Conservation (phyloP, 805 yeast species). For the Metschnikowia dekortorum region DNA sequence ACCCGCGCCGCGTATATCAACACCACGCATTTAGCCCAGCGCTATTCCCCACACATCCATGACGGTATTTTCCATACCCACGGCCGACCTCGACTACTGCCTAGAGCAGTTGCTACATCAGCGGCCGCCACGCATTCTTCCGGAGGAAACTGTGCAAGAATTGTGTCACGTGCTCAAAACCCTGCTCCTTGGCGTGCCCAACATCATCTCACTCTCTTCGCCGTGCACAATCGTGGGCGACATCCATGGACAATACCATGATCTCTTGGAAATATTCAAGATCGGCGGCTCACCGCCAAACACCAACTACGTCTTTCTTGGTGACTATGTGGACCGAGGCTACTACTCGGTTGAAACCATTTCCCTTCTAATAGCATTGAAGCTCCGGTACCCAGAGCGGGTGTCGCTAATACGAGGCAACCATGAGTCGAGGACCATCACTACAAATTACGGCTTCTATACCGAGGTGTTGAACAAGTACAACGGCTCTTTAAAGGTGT, state of each 20-base stretch:
- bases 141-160: slow-evolving; percentile 37
- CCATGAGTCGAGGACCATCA: slow-evolving; percentile 94
- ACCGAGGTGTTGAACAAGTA: slow-evolving; percentile 91
- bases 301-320: slow-evolving; percentile 88
- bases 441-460: slow-evolving; percentile 95
- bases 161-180: slow-evolving; percentile 63
- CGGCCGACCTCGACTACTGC: slow-evolving; percentile 39
- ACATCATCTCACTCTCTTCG: slow-evolving; percentile 75
- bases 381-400: slow-evolving; percentile 81
- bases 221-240: slow-evolving; percentile 98
- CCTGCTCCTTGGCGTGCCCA: slow-evolving; percentile 71
- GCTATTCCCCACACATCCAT: slow-evolving; percentile 12
- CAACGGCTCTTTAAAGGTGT: slow-evolving; percentile 65
- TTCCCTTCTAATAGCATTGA: slow-evolving; percentile 71
- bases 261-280: slow-evolving; percentile 82
- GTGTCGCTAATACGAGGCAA: slow-evolving; percentile 86
- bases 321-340: slow-evolving; percentile 96
- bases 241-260: slow-evolving; percentile 96
- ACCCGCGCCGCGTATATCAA: slow-evolving; percentile 2
- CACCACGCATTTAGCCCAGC: background rate
- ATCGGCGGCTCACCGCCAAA: slow-evolving; percentile 93
- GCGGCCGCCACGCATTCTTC: slow-evolving; percentile 40
- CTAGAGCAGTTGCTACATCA: slow-evolving; percentile 38
- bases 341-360: slow-evolving; percentile 92
- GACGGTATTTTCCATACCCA: slow-evolving; percentile 32